phyloP scores from a whole-genome alignment of 768 basidiomycete species.

The Lentinula edodes region DNA sequence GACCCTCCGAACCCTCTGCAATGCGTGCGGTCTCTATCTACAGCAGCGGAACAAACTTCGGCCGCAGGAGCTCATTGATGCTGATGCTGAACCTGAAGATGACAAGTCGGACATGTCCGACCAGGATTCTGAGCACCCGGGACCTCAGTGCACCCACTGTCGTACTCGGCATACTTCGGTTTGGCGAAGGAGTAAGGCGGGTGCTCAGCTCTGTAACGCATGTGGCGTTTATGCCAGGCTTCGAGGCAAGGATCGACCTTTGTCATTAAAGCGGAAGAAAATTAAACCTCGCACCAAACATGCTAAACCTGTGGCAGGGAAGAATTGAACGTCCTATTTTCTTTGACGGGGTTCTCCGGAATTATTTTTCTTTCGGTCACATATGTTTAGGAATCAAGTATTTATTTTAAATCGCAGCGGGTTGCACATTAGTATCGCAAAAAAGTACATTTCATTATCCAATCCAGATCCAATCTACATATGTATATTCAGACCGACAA shows the following conservation, averaged over 20 bases:
- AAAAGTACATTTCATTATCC: no score
- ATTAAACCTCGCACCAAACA: conserved; percentile 13
- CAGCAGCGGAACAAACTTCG: conserved; percentile 13
- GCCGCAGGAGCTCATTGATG: conserved; percentile 13
- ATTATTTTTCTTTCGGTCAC: no score
- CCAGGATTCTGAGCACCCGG: neutral
- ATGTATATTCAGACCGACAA: no score
- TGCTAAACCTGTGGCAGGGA: neutral
- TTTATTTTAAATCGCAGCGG: no score
- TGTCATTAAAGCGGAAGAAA: conserved; percentile 11
- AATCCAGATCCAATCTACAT: no score
- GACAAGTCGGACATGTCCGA: conserved; percentile 4
- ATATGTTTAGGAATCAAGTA: no score
- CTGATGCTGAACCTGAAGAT: conserved; percentile 9
- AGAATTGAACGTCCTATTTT: neutral
- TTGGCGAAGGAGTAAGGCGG: conserved; percentile 12
- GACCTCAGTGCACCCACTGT: conserved; percentile 11
- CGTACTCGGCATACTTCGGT: conserved; percentile 9
- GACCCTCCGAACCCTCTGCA: conserved; percentile 11
- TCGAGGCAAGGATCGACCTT: conserved; percentile 8
- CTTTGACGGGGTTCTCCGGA: no score
- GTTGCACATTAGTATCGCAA: no score
- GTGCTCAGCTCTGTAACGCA: conserved; percentile 12
- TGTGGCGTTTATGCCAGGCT: conserved; percentile 12
- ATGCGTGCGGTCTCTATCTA: conserved; percentile 13